phyloP scores from a whole-genome alignment of 352 stramenopile genomes.

The Phytophthora vignae region DNA sequence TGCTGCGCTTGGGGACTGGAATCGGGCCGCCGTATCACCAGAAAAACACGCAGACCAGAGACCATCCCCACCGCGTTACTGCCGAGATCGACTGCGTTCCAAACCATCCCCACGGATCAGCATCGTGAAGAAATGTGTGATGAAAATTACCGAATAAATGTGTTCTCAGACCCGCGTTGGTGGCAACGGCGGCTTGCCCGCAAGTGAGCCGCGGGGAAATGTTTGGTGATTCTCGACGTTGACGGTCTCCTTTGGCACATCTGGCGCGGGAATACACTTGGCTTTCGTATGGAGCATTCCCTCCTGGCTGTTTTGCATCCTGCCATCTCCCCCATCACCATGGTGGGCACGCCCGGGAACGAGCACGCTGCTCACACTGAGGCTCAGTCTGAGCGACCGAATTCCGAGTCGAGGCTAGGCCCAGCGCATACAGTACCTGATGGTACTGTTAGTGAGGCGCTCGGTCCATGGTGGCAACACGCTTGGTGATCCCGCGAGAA shows the following conservation, averaged over 20 bases:
- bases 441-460: neutral
- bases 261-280: constrained; percentile 12
- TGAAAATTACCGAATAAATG: no score
- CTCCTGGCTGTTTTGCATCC: constrained; percentile 10
- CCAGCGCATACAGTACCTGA: no score
- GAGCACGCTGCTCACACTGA: neutral
- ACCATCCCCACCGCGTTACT: neutral
- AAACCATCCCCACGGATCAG: neutral
- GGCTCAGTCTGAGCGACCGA: neutral
- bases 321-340: constrained; percentile 25
- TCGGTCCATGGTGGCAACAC: neutral
- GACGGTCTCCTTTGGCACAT: constrained; percentile 1
- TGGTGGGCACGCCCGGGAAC: constrained; percentile 20
- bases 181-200: neutral
- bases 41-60: constrained; percentile 1
- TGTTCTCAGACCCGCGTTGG: no score
- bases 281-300: constrained; percentile 7
- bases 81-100: neutral
- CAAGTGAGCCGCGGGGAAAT: neutral
- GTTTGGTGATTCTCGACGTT: neutral
- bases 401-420: neutral
- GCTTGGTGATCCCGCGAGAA: neutral
- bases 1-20: neutral
- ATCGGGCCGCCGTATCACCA: neutral
- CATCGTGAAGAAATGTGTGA: neutral